Conservation (phyloP, 345 rosid species). For the Stellera chamaejasme region DNA sequence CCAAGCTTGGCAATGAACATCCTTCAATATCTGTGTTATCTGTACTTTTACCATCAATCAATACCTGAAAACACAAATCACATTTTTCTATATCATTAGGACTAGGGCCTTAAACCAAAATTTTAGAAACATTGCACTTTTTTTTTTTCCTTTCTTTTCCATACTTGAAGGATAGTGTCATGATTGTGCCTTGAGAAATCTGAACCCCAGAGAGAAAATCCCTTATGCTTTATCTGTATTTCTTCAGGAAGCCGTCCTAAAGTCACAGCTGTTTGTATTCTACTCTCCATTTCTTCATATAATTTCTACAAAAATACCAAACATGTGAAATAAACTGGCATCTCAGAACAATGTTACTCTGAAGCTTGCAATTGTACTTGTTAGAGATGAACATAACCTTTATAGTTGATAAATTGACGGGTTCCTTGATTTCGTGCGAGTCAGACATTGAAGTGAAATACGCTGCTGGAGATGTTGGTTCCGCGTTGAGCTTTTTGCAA, state of each 20-base stretch:
- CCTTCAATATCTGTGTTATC: slow-evolving; percentile 21
- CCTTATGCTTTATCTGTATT: slow-evolving; percentile 7
- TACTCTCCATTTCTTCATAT: slow-evolving; percentile 15
- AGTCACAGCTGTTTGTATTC: slow-evolving; percentile 4
- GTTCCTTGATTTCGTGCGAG: neutral
- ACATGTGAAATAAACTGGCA: neutral
- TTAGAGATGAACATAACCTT: slow-evolving; percentile 11
- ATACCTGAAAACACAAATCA: slow-evolving; percentile 19
- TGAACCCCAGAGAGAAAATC: slow-evolving; percentile 33
- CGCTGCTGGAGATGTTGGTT: slow-evolving; percentile 61
- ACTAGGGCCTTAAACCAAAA: neutral
- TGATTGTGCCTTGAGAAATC: slow-evolving; percentile 33
- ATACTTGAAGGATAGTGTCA: slow-evolving; percentile 44
- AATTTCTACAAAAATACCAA: neutral
- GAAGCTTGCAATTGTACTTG: no score
- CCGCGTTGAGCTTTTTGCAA: slow-evolving; percentile 41
- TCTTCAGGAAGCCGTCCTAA: slow-evolving; percentile 8
- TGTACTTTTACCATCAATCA: slow-evolving; percentile 34
- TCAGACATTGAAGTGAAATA: slow-evolving; percentile 24
- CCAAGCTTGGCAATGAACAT: slow-evolving; percentile 39
- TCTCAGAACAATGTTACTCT: neutral
- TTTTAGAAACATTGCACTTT: neutral
- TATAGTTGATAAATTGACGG: slow-evolving; percentile 6
- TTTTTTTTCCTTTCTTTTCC: neutral
- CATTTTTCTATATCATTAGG: neutral